Percentiles rank a stretch among this genome's conserved stretches.
These are phyloP conservation scores for Claviceps pusilla DNA, from an alignment of 2,329 filamentous ascomycete species.

Conservation along the genomic window DNA sequence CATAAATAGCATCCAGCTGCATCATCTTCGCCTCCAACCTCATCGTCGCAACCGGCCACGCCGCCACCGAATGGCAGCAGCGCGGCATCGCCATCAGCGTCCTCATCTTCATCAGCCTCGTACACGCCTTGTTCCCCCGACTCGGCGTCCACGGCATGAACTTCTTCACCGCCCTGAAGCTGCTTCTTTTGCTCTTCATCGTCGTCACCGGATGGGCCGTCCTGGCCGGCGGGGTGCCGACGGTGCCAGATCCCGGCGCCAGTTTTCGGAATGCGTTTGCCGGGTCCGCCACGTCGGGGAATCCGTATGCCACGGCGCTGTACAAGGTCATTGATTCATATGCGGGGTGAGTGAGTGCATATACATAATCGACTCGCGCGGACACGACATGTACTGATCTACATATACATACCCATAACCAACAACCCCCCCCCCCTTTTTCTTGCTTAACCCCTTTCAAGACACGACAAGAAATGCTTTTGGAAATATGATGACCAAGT, in stretches of 20 bases:
- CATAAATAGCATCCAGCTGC: conserved; percentile 20
- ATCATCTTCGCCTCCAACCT: conserved; percentile 37
- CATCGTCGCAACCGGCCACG: conserved; percentile 35
- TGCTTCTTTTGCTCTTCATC: conserved; percentile 43
- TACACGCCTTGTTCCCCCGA: conserved; percentile 38
- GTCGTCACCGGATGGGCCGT: conserved; percentile 46
- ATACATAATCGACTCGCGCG: no score
- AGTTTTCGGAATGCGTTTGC: conserved; percentile 43
- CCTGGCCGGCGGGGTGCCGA: conserved; percentile 30
- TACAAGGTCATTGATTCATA: conserved; percentile 46
- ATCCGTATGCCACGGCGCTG: conserved; percentile 41
- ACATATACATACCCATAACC: no score
- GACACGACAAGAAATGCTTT: no score
- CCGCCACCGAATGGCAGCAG: conserved; percentile 37
- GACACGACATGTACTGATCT: no score
- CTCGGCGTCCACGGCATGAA: conserved; percentile 46
- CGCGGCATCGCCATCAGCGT: conserved; percentile 41
- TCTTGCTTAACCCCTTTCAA: no score
- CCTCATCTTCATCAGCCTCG: conserved; percentile 4
- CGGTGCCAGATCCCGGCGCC: conserved; percentile 29
- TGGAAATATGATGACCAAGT: no score
- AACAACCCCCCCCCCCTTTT: no score
- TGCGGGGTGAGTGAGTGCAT: conserved; percentile 29
- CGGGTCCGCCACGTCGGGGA: conserved; percentile 14
- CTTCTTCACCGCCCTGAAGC: conserved; percentile 44